Conservation (phyloP, 2,329 filamentous ascomycete genomes). For the Curvularia eragrostidis region DNA sequence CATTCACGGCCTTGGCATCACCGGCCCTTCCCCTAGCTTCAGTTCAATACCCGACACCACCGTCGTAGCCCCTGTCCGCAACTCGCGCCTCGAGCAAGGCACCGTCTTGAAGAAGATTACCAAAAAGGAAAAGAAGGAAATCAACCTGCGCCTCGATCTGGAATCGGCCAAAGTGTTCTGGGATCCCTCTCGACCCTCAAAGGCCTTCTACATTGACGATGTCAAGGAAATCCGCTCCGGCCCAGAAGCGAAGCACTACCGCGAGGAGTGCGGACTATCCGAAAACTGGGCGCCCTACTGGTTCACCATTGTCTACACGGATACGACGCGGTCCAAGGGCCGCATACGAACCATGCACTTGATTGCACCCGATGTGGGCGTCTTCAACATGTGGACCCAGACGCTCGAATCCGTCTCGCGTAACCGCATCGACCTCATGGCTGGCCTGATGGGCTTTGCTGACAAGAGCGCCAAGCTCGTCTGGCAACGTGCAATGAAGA, state of each 20-base stretch:
- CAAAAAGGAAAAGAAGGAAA: slow-evolving; percentile 76
- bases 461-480: slow-evolving; percentile 83
- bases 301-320: slow-evolving; percentile 88
- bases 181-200: slow-evolving; percentile 79
- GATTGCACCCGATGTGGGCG: slow-evolving; percentile 75
- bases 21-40: slow-evolving; percentile 36
- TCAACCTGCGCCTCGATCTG: slow-evolving; percentile 79
- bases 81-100: slow-evolving; percentile 77
- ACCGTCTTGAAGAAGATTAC: slow-evolving; percentile 82
- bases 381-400: slow-evolving; percentile 79
- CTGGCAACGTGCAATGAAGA: slow-evolving; percentile 85
- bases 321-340: slow-evolving; percentile 78
- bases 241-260: slow-evolving; percentile 84
- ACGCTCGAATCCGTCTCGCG: slow-evolving; percentile 84
- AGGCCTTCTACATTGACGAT: slow-evolving; percentile 92
- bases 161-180: slow-evolving; percentile 87
- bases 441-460: slow-evolving; percentile 75
- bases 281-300: slow-evolving; percentile 73
- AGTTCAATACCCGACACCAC: slow-evolving; percentile 52
- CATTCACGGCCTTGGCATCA: slow-evolving; percentile 53
- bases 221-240: slow-evolving; percentile 89
- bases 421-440: slow-evolving; percentile 88
- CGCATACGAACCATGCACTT: slow-evolving; percentile 83
- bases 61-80: slow-evolving; percentile 73
- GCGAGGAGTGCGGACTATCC: slow-evolving; percentile 78